These are phyloP conservation scores for Geotrichum ghanense DNA, from an alignment of 805 yeast species.

Conservation along the genomic window DNA sequence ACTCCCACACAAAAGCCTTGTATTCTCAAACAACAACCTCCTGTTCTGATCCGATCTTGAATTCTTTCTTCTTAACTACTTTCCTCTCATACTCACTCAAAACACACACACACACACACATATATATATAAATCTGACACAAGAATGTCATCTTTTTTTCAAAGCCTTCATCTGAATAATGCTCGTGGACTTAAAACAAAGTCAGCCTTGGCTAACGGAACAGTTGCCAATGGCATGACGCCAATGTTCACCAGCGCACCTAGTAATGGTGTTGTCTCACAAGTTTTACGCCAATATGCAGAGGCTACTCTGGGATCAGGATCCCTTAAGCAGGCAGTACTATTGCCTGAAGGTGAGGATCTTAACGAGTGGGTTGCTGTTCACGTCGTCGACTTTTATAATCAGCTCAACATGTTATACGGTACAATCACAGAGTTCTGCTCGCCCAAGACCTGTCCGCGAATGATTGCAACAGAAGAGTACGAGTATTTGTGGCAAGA, in stretches of 20 bases:
- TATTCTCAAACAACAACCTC: too few species aligned
- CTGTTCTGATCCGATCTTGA: too few species aligned
- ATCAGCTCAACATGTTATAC: conserved; percentile 91
- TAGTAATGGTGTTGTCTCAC: conserved; percentile 23
- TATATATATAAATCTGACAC: too few species aligned
- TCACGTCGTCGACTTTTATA: conserved; percentile 94
- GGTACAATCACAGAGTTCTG: conserved; percentile 95
- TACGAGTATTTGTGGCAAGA: conserved; percentile 98
- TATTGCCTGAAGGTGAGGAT: conserved; percentile 87
- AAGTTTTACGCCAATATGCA: conserved; percentile 62
- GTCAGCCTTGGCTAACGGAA: not conserved
- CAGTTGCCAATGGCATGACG: conserved; percentile 15
- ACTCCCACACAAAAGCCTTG: too few species aligned
- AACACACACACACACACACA: too few species aligned
- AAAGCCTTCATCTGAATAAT: conserved; percentile 10
- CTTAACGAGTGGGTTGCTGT: conserved; percentile 92
- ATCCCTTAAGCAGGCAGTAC: conserved; percentile 83
- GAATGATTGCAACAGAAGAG: conserved; percentile 96
- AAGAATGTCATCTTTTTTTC: conserved; percentile 7
- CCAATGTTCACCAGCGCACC: conserved; percentile 27
- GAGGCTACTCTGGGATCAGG: conserved; percentile 94
- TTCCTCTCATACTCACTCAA: not conserved
- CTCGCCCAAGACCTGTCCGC: conserved; percentile 87
- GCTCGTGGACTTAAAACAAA: conserved; percentile 9
- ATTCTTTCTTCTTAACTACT: not conserved